A percentile compares a stretch with the other conserved stretches of the same genome.
Evolutionary conservation across 2,329 filamentous ascomycete genomes (phyloP).

Genomic region (Amauroascus niger): DNA sequence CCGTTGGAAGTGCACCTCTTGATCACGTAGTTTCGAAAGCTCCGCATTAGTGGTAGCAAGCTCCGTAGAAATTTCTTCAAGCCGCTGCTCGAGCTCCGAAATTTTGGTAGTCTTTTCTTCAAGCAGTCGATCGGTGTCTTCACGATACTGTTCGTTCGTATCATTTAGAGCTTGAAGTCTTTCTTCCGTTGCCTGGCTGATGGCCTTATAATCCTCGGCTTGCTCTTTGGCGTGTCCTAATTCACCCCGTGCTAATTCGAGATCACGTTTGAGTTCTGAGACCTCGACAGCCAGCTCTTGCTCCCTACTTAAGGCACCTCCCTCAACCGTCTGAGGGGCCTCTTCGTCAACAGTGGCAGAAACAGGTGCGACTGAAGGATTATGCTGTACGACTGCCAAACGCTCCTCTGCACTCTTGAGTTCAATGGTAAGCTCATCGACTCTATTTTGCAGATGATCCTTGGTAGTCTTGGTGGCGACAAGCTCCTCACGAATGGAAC

Average conservation of each 20-base stretch:
- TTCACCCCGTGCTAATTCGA: slow-evolving; percentile 71
- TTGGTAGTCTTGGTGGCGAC: slow-evolving; percentile 75
- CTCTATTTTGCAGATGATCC: slow-evolving; percentile 78
- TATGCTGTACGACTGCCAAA: slow-evolving; percentile 68
- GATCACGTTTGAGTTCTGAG: slow-evolving; percentile 74
- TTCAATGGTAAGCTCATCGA: slow-evolving; percentile 82
- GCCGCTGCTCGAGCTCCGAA: slow-evolving; percentile 68
- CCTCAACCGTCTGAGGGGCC: slow-evolving; percentile 43
- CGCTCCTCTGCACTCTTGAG: slow-evolving; percentile 83
- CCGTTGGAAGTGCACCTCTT: slow-evolving; percentile 63
- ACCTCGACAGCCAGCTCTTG: slow-evolving; percentile 78
- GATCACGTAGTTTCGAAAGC: slow-evolving; percentile 66
- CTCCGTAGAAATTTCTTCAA: slow-evolving; percentile 75
- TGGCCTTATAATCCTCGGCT: slow-evolving; percentile 76
- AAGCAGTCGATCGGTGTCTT: slow-evolving; percentile 69
- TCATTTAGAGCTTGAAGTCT: slow-evolving; percentile 68
- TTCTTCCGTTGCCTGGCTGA: slow-evolving; percentile 81
- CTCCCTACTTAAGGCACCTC: slow-evolving; percentile 52
- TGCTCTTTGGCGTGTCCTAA: slow-evolving; percentile 72
- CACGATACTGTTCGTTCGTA: slow-evolving; percentile 75
- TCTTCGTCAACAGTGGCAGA: slow-evolving; percentile 36
- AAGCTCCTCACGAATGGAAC: slow-evolving; percentile 75
- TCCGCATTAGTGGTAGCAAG: slow-evolving; percentile 73
- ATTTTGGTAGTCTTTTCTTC: slow-evolving; percentile 71
- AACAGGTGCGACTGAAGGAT: slow-evolving; percentile 55